Percentiles rank a stretch among this genome's conserved stretches.
These are phyloP conservation scores for Lentinula raphanica DNA, from an alignment of 768 basidiomycete species.

Conservation along the genomic window DNA sequence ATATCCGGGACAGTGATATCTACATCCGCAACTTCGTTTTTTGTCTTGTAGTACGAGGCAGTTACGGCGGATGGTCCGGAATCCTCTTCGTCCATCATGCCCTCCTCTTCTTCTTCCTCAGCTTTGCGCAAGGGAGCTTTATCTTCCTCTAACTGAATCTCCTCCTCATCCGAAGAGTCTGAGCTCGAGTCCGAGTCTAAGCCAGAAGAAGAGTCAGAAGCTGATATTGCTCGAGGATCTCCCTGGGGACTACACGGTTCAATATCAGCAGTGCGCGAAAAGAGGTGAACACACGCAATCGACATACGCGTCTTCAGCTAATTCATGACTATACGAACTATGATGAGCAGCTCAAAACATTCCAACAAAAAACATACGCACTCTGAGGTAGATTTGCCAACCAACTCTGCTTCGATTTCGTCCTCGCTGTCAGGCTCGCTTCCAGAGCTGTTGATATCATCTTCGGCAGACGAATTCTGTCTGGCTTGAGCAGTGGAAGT, in stretches of 20 bases:
- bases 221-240: not conserved
- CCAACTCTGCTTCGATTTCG: conserved; percentile 66
- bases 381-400: conserved; percentile 26
- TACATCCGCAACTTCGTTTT: conserved; percentile 62
- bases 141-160: not conserved
- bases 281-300: not conserved
- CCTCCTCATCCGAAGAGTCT: conserved; percentile 33
- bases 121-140: not conserved
- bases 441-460: conserved; percentile 52
- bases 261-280: not conserved
- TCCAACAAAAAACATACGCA: not conserved
- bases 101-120: conserved; percentile 22
- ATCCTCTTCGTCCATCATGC: conserved; percentile 56
- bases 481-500: not conserved
- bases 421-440: conserved; percentile 58
- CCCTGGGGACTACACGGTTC: not conserved
- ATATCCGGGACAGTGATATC: conserved; percentile 60
- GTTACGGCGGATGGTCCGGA: conserved; percentile 31
- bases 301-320: not conserved
- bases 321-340: not conserved
- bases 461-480: conserved; percentile 7
- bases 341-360: not conserved
- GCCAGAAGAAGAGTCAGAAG: conserved; percentile 28
- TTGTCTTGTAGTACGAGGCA: conserved; percentile 50
- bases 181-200: conserved; percentile 38